A percentile compares a stretch with the other conserved stretches of the same genome.
Evolutionary conservation across 257 asterid species (phyloP).

Genomic region (Fraxinus anomala): DNA sequence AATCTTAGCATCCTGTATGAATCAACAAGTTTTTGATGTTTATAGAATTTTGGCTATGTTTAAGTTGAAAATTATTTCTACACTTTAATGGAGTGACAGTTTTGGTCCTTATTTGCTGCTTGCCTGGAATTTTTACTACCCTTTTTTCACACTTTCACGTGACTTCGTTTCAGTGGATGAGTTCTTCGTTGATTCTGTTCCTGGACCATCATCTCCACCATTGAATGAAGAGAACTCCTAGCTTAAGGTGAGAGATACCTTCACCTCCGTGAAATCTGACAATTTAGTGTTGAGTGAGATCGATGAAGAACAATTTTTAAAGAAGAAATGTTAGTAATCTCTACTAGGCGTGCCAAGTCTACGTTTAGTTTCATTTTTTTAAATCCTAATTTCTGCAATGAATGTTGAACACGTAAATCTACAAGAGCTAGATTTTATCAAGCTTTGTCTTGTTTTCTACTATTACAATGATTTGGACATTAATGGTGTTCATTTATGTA

Average conservation of each 20-base stretch:
- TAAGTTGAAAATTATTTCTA: neutral
- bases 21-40: neutral
- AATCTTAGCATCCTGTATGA: neutral
- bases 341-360: neutral
- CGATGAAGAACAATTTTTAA: neutral
- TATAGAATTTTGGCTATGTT: neutral
- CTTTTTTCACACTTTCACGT: neutral
- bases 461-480: neutral
- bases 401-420: constrained; percentile 31
- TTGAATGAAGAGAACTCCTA: constrained; percentile 82
- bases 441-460: constrained; percentile 25
- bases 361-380: constrained; percentile 9
- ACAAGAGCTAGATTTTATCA: constrained; percentile 34
- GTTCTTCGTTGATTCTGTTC: constrained; percentile 62
- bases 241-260: constrained; percentile 26
- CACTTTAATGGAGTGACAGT: neutral
- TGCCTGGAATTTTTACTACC: neutral
- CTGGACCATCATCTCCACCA: constrained; percentile 53
- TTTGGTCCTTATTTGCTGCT: neutral
- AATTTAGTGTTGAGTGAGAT: constrained; percentile 38
- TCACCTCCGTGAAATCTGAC: neutral
- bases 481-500: neutral
- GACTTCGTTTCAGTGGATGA: constrained; percentile 57
- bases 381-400: constrained; percentile 24
- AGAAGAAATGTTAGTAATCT: neutral